A percentile compares a stretch with the other conserved stretches of the same genome.
Evolutionary conservation across 768 basidiomycete genomes (phyloP).

Genomic region (Lyophyllum semitale): DNA sequence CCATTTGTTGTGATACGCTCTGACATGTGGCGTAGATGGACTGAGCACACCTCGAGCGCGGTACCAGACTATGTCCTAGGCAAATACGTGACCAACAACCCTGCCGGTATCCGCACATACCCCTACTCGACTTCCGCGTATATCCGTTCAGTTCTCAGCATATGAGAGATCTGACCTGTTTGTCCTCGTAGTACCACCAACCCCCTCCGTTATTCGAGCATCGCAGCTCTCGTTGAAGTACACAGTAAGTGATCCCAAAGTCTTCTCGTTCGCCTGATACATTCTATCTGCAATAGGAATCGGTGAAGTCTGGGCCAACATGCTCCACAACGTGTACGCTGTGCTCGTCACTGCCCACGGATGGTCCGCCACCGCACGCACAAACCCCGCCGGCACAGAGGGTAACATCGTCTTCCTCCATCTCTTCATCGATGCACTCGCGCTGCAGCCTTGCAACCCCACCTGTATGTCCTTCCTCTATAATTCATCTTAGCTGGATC

Average conservation of each 20-base stretch:
- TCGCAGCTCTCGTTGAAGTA: constrained; percentile 41
- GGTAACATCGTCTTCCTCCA: constrained; percentile 51
- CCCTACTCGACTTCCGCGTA: constrained; percentile 57
- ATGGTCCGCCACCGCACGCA: constrained; percentile 36
- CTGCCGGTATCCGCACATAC: constrained; percentile 55
- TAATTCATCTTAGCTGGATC: neutral
- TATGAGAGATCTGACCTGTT: neutral
- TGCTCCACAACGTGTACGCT: constrained; percentile 43
- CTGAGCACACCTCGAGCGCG: constrained; percentile 39
- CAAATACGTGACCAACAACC: constrained; percentile 52
- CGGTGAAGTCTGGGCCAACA: constrained; percentile 55
- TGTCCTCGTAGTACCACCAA: constrained; percentile 33
- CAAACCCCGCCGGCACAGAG: constrained; percentile 35
- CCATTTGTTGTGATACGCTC: neutral
- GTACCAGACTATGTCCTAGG: constrained; percentile 47
- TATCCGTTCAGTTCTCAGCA: constrained; percentile 14
- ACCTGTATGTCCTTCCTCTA: constrained; percentile 34
- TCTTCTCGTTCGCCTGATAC: neutral
- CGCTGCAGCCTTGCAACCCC: constrained; percentile 49
- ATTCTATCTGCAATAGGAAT: constrained; percentile 28
- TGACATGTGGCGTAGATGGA: constrained; percentile 32
- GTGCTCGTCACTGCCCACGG: constrained; percentile 33
- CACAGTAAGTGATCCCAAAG: constrained; percentile 35
- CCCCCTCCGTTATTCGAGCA: constrained; percentile 43
- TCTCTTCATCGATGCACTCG: constrained; percentile 47